Base-by-base conservation (phyloP, 352 stramenopile species). In the Globisporangium spinosum region DNA sequence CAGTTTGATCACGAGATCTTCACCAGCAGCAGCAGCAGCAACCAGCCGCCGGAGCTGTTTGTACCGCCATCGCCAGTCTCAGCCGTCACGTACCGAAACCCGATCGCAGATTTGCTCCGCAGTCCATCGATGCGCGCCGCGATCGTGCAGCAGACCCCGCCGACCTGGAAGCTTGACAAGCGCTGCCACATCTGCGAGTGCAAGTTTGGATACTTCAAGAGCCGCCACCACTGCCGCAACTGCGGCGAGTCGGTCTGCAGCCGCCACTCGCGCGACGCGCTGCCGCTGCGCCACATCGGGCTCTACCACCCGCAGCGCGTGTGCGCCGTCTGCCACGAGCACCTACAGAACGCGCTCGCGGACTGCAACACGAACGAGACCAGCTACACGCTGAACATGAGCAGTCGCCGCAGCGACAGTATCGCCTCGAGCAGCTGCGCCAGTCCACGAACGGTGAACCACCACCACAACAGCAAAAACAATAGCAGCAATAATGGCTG, bases 221-320 rank as follows among this genome's bases (percentile, higher is more conserved):
- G 80, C 23, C 81, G 87, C 27, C 89, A 96, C 69, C 89, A 96
- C 65, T 96, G 89, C 69, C 73, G 89, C 43, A 90, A 86, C 67
- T 96, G 89, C 61, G 89, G 89, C 5, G 73, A 87, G 38, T 90
- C 89, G 1, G 87, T 95, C 2, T 96, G 89, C 67, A 74, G 79
- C n/a, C 71, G 71, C 32, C 89, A 93, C 70, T 92, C 81, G 4
- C 77, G 78, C 35, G 73, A 90, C 58, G 67, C 77, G 10, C 65
- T 94, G 20, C 74, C 81, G 7, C 62, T 97, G 47, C 81, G 88
- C 65, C 77, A 87, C 55, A 67, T 86, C 8, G 83, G 78, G 12
- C 69, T 89, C 1, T 83, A 80, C 57, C 64, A 83, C 7, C 78
- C 83, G 3, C 77, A 94, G 49, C 75, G 89, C 17, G 85, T 96